These are phyloP conservation scores for Hypoxylon sp. DNA, from an alignment of 2,329 filamentous ascomycete genomes.

Conservation along the genomic window DNA sequence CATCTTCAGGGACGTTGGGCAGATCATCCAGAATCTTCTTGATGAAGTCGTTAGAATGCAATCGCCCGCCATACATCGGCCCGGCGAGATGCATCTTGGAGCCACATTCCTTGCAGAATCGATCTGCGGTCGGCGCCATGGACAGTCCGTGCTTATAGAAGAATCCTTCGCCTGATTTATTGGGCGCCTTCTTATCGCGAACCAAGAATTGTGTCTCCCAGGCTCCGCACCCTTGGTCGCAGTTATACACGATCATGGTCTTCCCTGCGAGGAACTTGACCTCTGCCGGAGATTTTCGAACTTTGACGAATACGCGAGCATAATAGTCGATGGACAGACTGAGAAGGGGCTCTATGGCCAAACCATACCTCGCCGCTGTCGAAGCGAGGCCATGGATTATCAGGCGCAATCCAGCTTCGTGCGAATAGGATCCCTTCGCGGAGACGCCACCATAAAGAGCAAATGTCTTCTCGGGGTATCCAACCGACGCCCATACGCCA, in stretches of 20 bases:
- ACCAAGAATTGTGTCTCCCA: conserved; percentile 87
- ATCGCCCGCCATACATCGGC: conserved; percentile 92
- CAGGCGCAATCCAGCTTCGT: conserved; percentile 89
- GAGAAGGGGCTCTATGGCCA: conserved; percentile 89
- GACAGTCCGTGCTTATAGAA: conserved; percentile 85
- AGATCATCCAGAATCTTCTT: conserved; percentile 80
- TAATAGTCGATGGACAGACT: conserved; percentile 98
- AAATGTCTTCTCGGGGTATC: conserved; percentile 94
- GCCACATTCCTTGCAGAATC: conserved; percentile 84
- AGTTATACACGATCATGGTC: conserved; percentile 93
- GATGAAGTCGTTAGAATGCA: conserved; percentile 89
- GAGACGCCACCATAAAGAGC: conserved; percentile 93
- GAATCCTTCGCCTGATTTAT: conserved; percentile 76
- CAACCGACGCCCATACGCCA: conserved; percentile 92
- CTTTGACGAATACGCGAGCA: conserved; percentile 85
- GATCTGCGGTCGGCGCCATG: conserved; percentile 74
- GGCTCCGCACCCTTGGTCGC: conserved; percentile 89
- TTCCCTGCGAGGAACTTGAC: conserved; percentile 93
- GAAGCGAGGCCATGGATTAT: conserved; percentile 86
- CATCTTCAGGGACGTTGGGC: conserved; percentile 72
- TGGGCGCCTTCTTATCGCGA: conserved; percentile 72
- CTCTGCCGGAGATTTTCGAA: conserved; percentile 82
- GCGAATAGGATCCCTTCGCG: conserved; percentile 84
- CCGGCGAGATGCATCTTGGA: conserved; percentile 88
- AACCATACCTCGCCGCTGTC: conserved; percentile 84